Evolutionary conservation across 1,284 basidiomycete species (phyloP).

Genomic region (Cerrena zonata): DNA sequence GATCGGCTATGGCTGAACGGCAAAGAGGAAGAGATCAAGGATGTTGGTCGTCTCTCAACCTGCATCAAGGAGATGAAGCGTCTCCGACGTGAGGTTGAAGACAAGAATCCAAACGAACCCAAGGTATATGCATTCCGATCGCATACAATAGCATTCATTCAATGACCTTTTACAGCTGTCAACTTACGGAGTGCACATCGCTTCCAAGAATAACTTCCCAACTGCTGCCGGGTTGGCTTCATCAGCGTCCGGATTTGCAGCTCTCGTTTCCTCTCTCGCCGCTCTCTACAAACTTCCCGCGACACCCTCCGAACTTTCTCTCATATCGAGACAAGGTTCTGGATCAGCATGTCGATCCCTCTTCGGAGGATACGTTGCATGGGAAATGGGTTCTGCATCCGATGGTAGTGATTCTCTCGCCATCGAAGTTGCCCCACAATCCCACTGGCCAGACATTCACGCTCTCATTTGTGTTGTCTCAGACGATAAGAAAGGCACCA

Average conservation of each 20-base stretch:
- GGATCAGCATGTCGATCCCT: conserved; percentile 97
- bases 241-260: conserved; percentile 94
- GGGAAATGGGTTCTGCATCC: conserved; percentile 71
- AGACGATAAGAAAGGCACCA: conserved; percentile 95
- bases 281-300: conserved; percentile 78
- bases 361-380: conserved; percentile 95
- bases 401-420: conserved; percentile 87
- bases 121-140: conserved; percentile 46
- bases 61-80: conserved; percentile 87
- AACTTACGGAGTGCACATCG: conserved; percentile 73
- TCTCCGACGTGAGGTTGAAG: conserved; percentile 72
- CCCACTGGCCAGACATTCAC: conserved; percentile 93
- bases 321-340: conserved; percentile 93
- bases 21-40: conserved; percentile 82
- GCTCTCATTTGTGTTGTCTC: conserved; percentile 96
- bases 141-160: not conserved
- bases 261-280: conserved; percentile 85
- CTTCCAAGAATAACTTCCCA: conserved; percentile 97
- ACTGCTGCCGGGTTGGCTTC: conserved; percentile 97
- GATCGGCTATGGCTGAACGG: conserved; percentile 95
- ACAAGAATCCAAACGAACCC: conserved; percentile 53
- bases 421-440: conserved; percentile 78
- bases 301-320: conserved; percentile 69
- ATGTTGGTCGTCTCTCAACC: conserved; percentile 71
- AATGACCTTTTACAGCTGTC: conserved; percentile 51